A percentile compares a stretch with the other conserved stretches of the same genome.
Conservation (phyloP, 768 basidiomycete genomes). For the Lyophyllum shimeji region DNA sequence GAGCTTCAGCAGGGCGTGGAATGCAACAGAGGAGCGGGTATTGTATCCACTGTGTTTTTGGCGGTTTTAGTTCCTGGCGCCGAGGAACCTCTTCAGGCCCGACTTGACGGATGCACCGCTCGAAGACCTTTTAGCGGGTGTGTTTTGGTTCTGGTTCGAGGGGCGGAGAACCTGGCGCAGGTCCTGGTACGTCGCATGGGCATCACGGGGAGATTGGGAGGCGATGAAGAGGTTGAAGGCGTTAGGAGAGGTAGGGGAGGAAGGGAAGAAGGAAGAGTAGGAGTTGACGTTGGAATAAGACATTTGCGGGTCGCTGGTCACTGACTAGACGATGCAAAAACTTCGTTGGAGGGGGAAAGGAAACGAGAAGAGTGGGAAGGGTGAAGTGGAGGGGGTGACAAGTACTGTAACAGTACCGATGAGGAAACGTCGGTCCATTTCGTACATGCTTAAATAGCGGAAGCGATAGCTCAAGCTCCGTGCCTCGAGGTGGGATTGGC, state of each 20-base stretch:
- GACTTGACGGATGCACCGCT: constrained; percentile 13
- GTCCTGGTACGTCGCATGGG: constrained; percentile 37
- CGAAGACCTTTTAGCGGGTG: constrained; percentile 5
- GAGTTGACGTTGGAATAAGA: constrained; percentile 24
- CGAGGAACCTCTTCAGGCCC: constrained; percentile 14
- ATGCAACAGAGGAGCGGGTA: background rate
- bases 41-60: background rate
- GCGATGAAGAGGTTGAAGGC: constrained; percentile 35
- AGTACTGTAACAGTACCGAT: constrained; percentile 13
- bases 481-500: constrained; percentile 6
- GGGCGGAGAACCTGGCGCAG: constrained; percentile 34
- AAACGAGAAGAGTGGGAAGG: constrained; percentile 7
- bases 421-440: background rate
- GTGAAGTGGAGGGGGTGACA: constrained; percentile 5
- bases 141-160: constrained; percentile 19
- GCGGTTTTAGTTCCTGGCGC: constrained; percentile 10
- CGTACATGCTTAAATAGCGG: constrained; percentile 14
- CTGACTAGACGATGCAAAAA: constrained; percentile 16
- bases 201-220: constrained; percentile 36
- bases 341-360: background rate
- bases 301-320: constrained; percentile 20
- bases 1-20: constrained; percentile 9
- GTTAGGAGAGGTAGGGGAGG: constrained; percentile 24
- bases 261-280: constrained; percentile 25
- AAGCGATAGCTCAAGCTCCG: background rate